These are phyloP conservation scores for Hydrangea macrophylla DNA, from an alignment of 148 eudicot genomes.

Conservation along the genomic window DNA sequence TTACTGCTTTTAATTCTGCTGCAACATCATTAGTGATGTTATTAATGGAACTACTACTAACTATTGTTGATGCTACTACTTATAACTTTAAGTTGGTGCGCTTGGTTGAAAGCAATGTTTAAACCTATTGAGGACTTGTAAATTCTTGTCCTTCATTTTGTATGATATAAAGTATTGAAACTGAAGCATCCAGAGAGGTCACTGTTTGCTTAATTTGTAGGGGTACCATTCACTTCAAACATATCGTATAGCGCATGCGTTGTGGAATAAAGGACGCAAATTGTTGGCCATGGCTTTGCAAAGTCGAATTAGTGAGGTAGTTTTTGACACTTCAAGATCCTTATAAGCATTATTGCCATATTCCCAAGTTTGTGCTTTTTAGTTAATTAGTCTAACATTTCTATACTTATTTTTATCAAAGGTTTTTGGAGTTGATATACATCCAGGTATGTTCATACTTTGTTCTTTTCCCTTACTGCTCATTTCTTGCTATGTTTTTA, in stretches of 20 bases:
- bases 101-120: background rate
- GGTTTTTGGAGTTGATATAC: conserved; percentile 68
- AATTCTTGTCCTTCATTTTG: background rate
- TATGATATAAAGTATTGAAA: conserved; percentile 1
- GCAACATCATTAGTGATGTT: no score
- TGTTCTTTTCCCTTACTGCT: background rate
- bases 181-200: conserved; percentile 3
- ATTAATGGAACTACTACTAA: no score
- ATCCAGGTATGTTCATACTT: conserved; percentile 43
- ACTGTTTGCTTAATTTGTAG: conserved; percentile 20
- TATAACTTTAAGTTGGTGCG: background rate
- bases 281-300: conserved; percentile 59
- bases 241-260: conserved; percentile 51
- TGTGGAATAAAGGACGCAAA: conserved; percentile 59
- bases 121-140: background rate
- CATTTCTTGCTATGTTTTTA: background rate
- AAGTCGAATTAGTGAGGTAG: conserved; percentile 68
- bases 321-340: background rate
- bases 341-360: background rate
- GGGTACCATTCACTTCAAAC: conserved; percentile 66
- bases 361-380: background rate
- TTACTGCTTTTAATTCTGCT: no score
- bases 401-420: conserved; percentile 13
- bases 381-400: conserved; percentile 4
- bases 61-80: no score